Percentiles rank a stretch among this genome's conserved stretches.
Conservation (phyloP, 164 flowering plant species). For the Nymphaea colorata region DNA sequence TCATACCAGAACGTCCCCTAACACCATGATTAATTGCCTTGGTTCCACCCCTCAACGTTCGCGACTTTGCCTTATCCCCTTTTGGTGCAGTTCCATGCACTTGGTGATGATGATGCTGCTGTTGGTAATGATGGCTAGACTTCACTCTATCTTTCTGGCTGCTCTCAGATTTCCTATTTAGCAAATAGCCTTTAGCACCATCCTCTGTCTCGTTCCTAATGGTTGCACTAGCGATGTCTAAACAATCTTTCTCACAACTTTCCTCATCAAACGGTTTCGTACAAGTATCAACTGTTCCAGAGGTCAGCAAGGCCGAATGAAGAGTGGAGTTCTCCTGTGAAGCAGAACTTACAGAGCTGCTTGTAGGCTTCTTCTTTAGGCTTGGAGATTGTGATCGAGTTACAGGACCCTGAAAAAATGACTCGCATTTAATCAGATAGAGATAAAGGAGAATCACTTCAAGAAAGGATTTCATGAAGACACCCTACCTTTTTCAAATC, state of each 20-base stretch:
- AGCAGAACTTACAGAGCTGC: neutral
- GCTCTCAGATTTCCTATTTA: neutral
- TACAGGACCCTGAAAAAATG: slow-evolving; percentile 1
- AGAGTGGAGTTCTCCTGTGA: neutral
- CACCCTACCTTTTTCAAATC: slow-evolving; percentile 37
- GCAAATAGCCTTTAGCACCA: neutral
- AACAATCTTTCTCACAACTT: neutral
- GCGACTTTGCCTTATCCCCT: neutral
- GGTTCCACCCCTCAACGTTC: neutral
- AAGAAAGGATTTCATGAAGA: neutral
- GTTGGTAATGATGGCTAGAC: neutral
- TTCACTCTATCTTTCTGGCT: neutral
- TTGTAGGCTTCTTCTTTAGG: neutral
- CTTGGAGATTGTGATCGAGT: slow-evolving; percentile 3
- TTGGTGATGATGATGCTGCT: neutral
- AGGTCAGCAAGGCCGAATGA: neutral
- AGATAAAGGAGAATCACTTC: neutral
- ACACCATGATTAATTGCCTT: neutral
- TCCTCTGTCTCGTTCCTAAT: neutral
- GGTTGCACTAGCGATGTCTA: neutral
- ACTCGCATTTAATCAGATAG: neutral
- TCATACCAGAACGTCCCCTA: neutral
- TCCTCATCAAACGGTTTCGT: neutral
- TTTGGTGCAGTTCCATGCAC: neutral
- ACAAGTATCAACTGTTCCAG: neutral